Percentiles rank a stretch among this genome's conserved stretches.
These are phyloP conservation scores for Trichoderma sp. DNA, from an alignment of 2,329 filamentous ascomycete species.

Conservation along the genomic window DNA sequence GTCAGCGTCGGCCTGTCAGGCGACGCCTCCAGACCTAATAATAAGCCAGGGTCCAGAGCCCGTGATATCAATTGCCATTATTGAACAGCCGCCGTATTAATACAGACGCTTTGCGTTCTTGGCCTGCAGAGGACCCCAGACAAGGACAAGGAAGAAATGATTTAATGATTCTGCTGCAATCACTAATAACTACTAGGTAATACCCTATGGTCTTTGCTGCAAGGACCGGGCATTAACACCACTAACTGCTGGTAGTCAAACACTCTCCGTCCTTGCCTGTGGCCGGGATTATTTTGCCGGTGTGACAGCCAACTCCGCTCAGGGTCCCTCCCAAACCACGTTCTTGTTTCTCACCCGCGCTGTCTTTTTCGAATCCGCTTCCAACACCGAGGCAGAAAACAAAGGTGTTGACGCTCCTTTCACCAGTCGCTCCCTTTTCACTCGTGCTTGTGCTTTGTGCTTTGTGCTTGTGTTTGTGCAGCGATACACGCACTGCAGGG, in stretches of 20 bases:
- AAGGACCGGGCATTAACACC: not conserved
- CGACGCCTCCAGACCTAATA: not conserved
- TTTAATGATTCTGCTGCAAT: not conserved
- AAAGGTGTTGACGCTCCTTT: constrained; percentile 13
- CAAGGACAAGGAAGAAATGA: not conserved
- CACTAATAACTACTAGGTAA: too few relatives aligned
- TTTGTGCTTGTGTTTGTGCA: not conserved
- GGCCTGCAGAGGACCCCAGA: not conserved
- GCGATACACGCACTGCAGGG: not conserved
- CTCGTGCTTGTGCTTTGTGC: not conserved
- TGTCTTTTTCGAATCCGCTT: not conserved
- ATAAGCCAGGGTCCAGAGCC: not conserved
- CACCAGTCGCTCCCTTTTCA: not conserved
- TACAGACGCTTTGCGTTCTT: not conserved
- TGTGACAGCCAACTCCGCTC: constrained; percentile 12
- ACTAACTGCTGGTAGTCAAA: constrained; percentile 1
- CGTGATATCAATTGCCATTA: not conserved
- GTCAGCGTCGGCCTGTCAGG: not conserved
- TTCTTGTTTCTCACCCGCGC: not conserved
- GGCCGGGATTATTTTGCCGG: constrained; percentile 7
- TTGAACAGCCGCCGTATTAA: not conserved
- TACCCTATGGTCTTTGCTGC: not conserved
- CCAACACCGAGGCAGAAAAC: not conserved
- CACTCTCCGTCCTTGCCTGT: not conserved
- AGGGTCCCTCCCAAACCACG: not conserved